Evolutionary conservation across 495 filamentous ascomycete species (phyloP), one percentile per base, ranked within the genome.

Genomic region (Cladorrhinum samala): DNA sequence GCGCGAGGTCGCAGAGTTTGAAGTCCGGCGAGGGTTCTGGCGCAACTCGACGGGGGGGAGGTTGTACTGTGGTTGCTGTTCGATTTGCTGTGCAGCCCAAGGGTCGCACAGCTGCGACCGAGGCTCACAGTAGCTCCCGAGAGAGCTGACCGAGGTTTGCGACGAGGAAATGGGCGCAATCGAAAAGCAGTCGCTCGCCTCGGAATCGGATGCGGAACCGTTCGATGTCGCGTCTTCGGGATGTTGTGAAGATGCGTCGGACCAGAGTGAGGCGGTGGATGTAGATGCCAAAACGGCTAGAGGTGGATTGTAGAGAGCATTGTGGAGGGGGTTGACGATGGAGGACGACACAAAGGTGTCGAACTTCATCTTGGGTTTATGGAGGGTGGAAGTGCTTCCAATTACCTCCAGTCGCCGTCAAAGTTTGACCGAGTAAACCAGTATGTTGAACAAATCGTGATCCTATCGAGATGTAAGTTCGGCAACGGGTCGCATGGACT

Each of bases 11-110:
- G 70, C 57, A 56, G 82, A 67, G 56, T 58, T 65, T 46, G 72
- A 82, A 60, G 85, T 89, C 54, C 92, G 86, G 52, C 92, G 80
- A 50, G 89, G 89, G 63, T 97, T 86, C 72, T 83, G 86, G 46
- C 88, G 86, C 57, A 85, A 72, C 69, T 91, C 84, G 36, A 74
- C 70, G 33, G 84, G n/a, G n/a, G n/a, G 76, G 59, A 85, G 78
- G 50, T 79, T 71, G 59, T 70, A 57, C 55, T 77, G 71, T 53
- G 24, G 19, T 20, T 56, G 61, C 18, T 46, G 47, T 37, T 43
- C 50, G 23, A 53, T 43, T 20, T 55, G 55, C 43, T 67, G 55
- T 49, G 66, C 62, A 13, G 58, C 54, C 64, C 64, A 74, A 39
- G 61, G 58, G 23, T 63, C 58, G 43, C 58, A 52, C 41, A 61